Conservation (phyloP, 768 basidiomycete genomes). For the Hypholoma sublateritium region DNA sequence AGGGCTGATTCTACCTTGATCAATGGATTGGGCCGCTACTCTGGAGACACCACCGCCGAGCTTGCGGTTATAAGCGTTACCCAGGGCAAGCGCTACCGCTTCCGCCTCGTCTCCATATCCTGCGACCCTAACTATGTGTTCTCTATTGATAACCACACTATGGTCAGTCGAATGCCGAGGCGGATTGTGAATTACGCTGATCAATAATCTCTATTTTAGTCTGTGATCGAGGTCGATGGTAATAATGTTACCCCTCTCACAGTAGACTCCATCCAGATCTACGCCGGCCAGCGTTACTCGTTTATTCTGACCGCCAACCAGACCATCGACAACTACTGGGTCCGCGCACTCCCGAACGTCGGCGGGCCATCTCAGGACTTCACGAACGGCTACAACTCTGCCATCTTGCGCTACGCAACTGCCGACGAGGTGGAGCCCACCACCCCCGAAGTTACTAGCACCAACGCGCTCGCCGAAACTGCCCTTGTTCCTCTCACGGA, state of each 20-base stretch:
- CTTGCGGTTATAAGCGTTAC: neutral
- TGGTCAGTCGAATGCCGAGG: neutral
- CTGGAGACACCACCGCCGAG: neutral
- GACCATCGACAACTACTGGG: slow-evolving; percentile 8
- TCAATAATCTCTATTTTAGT: neutral
- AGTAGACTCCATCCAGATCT: slow-evolving; percentile 39
- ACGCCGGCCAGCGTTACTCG: slow-evolving; percentile 13
- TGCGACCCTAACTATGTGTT: neutral
- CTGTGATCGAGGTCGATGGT: slow-evolving; percentile 46
- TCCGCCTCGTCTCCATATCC: neutral
- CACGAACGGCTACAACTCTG: slow-evolving; percentile 36
- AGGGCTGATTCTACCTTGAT: neutral
- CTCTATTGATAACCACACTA: neutral
- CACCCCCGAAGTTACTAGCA: slow-evolving; percentile 22
- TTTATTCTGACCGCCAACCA: neutral
- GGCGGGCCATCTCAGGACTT: slow-evolving; percentile 10
- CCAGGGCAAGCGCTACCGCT: neutral
- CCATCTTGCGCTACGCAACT: slow-evolving; percentile 49
- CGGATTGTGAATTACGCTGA: no score
- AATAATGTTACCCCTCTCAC: slow-evolving; percentile 35
- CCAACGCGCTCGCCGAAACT: slow-evolving; percentile 34
- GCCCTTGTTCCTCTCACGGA: slow-evolving; percentile 35
- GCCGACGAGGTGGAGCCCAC: slow-evolving; percentile 45
- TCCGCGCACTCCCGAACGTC: neutral
- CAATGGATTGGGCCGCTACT: neutral